Evolutionary conservation across 1,284 basidiomycete genomes (phyloP).

Genomic region (Spongispora temasekensis): DNA sequence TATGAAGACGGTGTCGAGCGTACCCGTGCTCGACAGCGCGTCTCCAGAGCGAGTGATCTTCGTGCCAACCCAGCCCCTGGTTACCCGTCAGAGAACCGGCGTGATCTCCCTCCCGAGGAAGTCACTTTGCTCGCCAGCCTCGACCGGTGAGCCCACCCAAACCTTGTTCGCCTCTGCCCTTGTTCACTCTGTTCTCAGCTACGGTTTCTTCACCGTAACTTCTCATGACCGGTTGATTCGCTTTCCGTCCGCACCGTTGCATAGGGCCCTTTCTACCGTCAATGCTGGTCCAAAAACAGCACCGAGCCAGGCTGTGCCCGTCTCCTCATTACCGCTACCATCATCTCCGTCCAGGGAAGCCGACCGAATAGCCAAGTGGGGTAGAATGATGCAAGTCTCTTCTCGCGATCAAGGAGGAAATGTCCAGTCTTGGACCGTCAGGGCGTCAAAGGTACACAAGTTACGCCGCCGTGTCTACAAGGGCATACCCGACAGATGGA

Average conservation of each 20-base stretch:
- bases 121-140: slow-evolving; percentile 67
- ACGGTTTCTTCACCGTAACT: slow-evolving; percentile 80
- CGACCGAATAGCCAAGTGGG: slow-evolving; percentile 83
- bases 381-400: slow-evolving; percentile 76
- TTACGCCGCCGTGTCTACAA: slow-evolving; percentile 84
- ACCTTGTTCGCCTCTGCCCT: slow-evolving; percentile 18
- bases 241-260: slow-evolving; percentile 63
- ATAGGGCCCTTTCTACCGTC: slow-evolving; percentile 55
- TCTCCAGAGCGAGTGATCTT: slow-evolving; percentile 58
- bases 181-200: slow-evolving; percentile 48
- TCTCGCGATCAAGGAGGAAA: slow-evolving; percentile 77
- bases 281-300: slow-evolving; percentile 46
- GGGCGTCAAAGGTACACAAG: slow-evolving; percentile 61
- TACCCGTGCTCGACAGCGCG: slow-evolving; percentile 80
- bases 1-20: slow-evolving; percentile 90
- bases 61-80: slow-evolving; percentile 56
- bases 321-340: slow-evolving; percentile 49
- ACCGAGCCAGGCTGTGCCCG: slow-evolving; percentile 40
- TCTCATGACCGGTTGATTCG: slow-evolving; percentile 79
- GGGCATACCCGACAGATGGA: slow-evolving; percentile 96
- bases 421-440: slow-evolving; percentile 72
- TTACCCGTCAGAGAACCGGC: slow-evolving; percentile 57
- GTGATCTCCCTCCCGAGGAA: slow-evolving; percentile 64
- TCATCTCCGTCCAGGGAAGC: slow-evolving; percentile 61
- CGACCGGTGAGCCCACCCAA: slow-evolving; percentile 65